Evolutionary conservation across 163 green algal species (phyloP), one percentile per base, ranked within the genome.

Genomic region (Coccomyxa subellipsoidea): DNA sequence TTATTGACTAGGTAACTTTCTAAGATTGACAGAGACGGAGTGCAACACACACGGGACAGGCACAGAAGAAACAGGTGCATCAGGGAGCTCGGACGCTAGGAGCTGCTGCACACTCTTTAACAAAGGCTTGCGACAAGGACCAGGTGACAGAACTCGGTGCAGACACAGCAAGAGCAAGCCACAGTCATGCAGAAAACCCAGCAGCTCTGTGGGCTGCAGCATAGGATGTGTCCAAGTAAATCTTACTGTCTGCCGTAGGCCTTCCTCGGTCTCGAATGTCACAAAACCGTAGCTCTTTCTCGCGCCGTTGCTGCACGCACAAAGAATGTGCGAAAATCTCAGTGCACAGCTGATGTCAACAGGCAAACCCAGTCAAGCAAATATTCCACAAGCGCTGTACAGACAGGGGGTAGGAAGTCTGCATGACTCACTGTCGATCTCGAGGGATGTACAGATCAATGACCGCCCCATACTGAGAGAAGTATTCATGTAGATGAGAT

Each of bases 211-310:
- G 47, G 47, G 47, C 15, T 59, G 47, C 47, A 59, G n/a, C 72
- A 6, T 4, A 79, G 31, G 10, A 38, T n/a, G 31, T 39, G n/a
- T 39, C 38, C 31, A 79, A 39, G 12, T 32, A 39, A 32, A 4
- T 47, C 80, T 84, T 72, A 84, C 80, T 72, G 80, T 75, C 71
- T 53, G 40, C 39, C 9, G 54, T 53, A 84, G 38, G 15, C 27
- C 70, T 36, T 79, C 70, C 32, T 75, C 80, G 53, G 53, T 59
- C 38, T 84, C 80, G 35, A 84, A 80, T 31, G 69, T 84, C 31
- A 76, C 80, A 84, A 84, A 84, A 12, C 80, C 80, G 78, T 84
- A 84, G 23, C 80, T 75, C 39, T 84, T 84, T 27, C 80, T 73
- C 12, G 69, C 35, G 29, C 80, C 80, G 73, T 84, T 75, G n/a